phyloP scores from a whole-genome alignment of 768 basidiomycete genomes.

The Pholiota molesta region DNA sequence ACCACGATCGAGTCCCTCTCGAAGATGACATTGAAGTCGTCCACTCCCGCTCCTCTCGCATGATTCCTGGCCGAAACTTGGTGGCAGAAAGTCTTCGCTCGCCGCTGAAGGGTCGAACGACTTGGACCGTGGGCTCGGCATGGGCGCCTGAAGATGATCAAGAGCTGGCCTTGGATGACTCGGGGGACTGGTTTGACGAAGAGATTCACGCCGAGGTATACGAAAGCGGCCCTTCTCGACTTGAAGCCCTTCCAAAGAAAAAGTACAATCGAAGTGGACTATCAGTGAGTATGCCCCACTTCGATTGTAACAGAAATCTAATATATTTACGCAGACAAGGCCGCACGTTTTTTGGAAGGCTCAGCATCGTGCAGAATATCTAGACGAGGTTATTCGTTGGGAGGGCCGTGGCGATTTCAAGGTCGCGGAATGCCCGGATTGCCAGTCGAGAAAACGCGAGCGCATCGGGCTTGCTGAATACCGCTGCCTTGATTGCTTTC shows the following conservation, averaged over 20 bases:
- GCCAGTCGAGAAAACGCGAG: background rate
- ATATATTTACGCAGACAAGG: background rate
- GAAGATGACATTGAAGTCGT: no score
- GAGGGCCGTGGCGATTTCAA: background rate
- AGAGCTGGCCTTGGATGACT: background rate
- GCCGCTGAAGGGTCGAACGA: no score
- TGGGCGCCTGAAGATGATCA: background rate
- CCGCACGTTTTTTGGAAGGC: background rate
- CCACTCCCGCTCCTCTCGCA: no score
- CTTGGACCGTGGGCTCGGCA: no score
- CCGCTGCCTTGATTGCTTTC: constrained; percentile 13
- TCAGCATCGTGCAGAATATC: background rate
- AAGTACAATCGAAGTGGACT: background rate
- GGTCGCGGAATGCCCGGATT: background rate
- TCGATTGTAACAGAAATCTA: no score
- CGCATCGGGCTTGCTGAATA: background rate
- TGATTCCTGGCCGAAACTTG: no score
- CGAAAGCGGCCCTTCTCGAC: background rate
- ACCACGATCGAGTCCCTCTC: no score
- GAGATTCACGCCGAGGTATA: background rate
- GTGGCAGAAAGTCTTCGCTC: no score
- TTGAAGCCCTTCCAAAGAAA: background rate
- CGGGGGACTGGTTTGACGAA: background rate
- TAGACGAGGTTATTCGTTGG: background rate
- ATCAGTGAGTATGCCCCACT: no score